These are phyloP conservation scores for Paraconiothyrium brasiliense DNA, from an alignment of 2,329 filamentous ascomycete species.

Conservation along the genomic window DNA sequence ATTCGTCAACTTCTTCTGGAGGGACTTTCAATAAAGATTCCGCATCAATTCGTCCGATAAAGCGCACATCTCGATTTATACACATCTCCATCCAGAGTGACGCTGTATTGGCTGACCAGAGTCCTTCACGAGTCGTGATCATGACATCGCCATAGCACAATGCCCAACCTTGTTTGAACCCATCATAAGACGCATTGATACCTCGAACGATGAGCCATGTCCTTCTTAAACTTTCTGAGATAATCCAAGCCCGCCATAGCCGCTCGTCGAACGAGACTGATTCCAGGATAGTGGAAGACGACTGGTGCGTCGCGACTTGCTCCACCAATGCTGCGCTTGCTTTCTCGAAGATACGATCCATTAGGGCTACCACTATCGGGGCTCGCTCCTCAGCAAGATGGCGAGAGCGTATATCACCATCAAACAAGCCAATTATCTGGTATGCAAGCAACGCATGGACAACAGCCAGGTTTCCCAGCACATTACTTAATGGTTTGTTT, in stretches of 20 bases:
- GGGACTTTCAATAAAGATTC: slow-evolving; percentile 17
- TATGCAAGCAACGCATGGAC: slow-evolving; percentile 60
- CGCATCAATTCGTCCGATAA: slow-evolving; percentile 13
- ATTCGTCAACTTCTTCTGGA: slow-evolving; percentile 22
- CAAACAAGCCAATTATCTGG: slow-evolving; percentile 61
- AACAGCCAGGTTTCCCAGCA: slow-evolving; percentile 19
- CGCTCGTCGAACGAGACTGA: background rate
- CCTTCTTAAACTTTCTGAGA: slow-evolving; percentile 25
- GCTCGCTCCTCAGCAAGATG: slow-evolving; percentile 50
- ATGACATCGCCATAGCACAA: slow-evolving; percentile 21
- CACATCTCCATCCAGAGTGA: slow-evolving; percentile 16
- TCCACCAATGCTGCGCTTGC: background rate
- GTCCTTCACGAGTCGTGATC: slow-evolving; percentile 19
- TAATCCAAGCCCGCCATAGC: slow-evolving; percentile 23
- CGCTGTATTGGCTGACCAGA: slow-evolving; percentile 20
- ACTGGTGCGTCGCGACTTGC: background rate
- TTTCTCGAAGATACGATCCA: slow-evolving; percentile 12
- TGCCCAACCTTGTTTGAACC: slow-evolving; percentile 20
- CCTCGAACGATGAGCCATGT: slow-evolving; percentile 20
- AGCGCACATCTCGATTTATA: slow-evolving; percentile 15
- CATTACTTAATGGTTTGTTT: slow-evolving; percentile 7
- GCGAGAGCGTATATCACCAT: slow-evolving; percentile 58
- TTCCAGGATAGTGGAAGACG: background rate
- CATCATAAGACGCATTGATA: slow-evolving; percentile 15
- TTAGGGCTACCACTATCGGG: background rate